Percentiles rank a stretch among this genome's conserved stretches.
Conservation (phyloP, 768 basidiomycete genomes). For the Lactarius akahatsu region DNA sequence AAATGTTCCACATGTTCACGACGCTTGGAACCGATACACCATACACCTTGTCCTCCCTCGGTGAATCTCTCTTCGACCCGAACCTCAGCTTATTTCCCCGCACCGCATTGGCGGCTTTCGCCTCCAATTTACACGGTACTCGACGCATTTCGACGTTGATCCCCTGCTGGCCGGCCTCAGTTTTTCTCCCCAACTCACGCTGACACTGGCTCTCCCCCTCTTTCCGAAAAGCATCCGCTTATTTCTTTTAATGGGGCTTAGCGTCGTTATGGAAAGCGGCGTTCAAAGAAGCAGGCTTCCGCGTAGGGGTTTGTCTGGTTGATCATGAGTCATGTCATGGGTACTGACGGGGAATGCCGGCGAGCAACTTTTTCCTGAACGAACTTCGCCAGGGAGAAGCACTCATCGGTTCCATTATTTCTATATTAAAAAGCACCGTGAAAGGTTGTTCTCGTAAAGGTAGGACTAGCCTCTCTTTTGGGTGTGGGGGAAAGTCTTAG, state of each 20-base stretch:
- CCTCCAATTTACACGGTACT: constrained; percentile 19
- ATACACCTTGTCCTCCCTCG: constrained; percentile 12
- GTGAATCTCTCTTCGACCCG: constrained; percentile 14
- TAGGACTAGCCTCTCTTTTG: background rate
- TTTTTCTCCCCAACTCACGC: constrained; percentile 39
- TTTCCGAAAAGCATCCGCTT: constrained; percentile 40
- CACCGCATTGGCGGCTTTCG: background rate
- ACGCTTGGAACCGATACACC: constrained; percentile 8
- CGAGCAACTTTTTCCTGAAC: constrained; percentile 9
- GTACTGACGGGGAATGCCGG: constrained; percentile 32
- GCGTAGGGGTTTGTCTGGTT: constrained; percentile 50
- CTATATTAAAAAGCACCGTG: background rate
- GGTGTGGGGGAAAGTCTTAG: background rate
- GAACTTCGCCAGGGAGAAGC: constrained; percentile 11
- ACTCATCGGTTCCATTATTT: background rate
- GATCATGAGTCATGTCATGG: constrained; percentile 54
- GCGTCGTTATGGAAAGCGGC: constrained; percentile 47
- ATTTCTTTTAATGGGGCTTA: constrained; percentile 58
- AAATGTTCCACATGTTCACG: constrained; percentile 6
- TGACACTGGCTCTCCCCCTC: constrained; percentile 41
- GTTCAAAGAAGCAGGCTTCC: constrained; percentile 46
- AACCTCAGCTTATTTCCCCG: background rate
- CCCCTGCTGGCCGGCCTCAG: constrained; percentile 31
- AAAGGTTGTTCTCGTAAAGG: background rate
- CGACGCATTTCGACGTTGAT: constrained; percentile 32